A percentile compares a stretch with the other conserved stretches of the same genome.
phyloP scores from a whole-genome alignment of 2,329 filamentous ascomycete species.

The Xylaria multiplex region DNA sequence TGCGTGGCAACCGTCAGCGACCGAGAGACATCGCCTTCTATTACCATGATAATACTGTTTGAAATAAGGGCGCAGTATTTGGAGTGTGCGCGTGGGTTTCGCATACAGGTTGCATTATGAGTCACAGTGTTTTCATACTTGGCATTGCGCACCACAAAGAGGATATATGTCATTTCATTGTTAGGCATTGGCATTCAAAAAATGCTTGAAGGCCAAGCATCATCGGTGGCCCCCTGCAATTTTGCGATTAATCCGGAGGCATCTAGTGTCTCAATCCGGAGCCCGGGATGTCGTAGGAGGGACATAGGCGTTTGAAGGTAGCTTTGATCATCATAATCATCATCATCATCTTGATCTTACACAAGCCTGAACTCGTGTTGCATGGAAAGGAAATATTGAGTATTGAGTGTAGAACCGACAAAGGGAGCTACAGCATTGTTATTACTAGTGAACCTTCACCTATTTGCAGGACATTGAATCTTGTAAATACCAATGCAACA shows the following conservation, averaged over 20 bases:
- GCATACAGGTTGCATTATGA: conserved; percentile 15
- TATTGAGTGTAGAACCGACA: neutral
- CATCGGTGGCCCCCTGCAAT: neutral
- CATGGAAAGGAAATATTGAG: neutral
- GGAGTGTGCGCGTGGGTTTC: conserved; percentile 8
- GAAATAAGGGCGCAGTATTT: conserved; percentile 35
- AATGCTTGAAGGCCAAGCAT: neutral
- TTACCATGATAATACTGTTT: conserved; percentile 90
- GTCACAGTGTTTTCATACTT: conserved; percentile 21
- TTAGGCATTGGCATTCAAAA: conserved; percentile 16
- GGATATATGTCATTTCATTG: neutral
- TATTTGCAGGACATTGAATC: conserved; percentile 1
- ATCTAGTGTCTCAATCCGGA: conserved; percentile 1
- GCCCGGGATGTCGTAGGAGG: neutral
- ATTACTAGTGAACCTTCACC: neutral
- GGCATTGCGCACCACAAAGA: conserved; percentile 35
- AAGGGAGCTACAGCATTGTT: neutral
- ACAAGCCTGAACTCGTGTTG: conserved; percentile 5
- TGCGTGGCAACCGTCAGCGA: conserved; percentile 78
- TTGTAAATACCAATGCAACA: conserved; percentile 19
- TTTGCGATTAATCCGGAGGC: neutral
- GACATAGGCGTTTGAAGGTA: conserved; percentile 11
- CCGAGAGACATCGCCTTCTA: conserved; percentile 92
- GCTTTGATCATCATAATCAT: conserved; percentile 4
- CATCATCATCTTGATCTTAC: neutral